Base-by-base conservation (phyloP, 169 alveolate species). In the Plasmodium vivax region DNA sequence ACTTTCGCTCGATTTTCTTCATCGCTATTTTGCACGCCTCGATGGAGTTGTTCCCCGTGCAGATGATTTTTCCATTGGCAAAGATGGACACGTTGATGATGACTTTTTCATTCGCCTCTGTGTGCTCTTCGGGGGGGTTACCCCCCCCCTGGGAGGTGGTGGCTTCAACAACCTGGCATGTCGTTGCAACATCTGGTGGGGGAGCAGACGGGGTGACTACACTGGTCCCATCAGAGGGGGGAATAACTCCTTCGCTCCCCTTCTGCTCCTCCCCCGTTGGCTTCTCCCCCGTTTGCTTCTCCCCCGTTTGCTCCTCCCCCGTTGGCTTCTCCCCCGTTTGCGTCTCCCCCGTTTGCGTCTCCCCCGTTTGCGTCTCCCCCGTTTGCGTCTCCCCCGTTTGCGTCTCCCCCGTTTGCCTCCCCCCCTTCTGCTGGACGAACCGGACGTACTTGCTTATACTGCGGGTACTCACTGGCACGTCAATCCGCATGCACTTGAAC, bases 401-500 rank as follows among this genome's bases (percentile, higher is more conserved):
- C n/a, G n/a, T n/a, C n/a, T n/a, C n/a, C n/a, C n/a, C n/a, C n/a
- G n/a, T n/a, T n/a, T n/a, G n/a, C n/a, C n/a, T n/a, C n/a, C n/a
- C n/a, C 23, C 79, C 47, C 16, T 36, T 56, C 14, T n/a, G n/a
- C n/a, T n/a, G n/a, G n/a, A 88, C 12, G 16, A 79, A 77, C n/a
- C 68, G 58, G 32, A 79, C 72, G 58, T 88, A 88, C 62, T 88
- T 88, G 0, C 62, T 19, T 47, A 88, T 85, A 19, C 90, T 88
- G 6, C 32, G 71, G 16, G 82, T 54, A 62, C 90, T 88, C 43
- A 88, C 94, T n/a, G 94, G 93, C 0, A 96, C 97, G 80, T 96
- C 98, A 19, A 96, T 77, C n/a, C 98, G 68, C 77, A 95, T 94
- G 45, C 98, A 96, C 81, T 93, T 94, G 83, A 96, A 96, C 75